Evolutionary conservation across 1,284 basidiomycete genomes (phyloP).

Genomic region (Cryptococcus sp.): DNA sequence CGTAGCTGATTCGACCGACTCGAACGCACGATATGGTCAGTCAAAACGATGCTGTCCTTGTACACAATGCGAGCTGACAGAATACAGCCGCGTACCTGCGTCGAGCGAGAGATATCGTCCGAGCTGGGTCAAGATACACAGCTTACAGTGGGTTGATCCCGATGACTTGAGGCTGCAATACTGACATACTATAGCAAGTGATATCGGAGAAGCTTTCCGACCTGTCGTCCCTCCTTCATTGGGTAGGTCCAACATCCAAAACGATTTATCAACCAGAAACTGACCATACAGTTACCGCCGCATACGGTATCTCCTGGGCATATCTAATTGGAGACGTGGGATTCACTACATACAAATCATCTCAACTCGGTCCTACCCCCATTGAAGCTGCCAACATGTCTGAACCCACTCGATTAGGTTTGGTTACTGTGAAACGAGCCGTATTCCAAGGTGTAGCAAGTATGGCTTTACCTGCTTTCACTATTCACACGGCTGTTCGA

Average conservation of each 20-base stretch:
- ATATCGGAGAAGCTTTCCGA: slow-evolving; percentile 87
- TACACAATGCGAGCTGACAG: background rate
- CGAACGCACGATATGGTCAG: slow-evolving; percentile 45
- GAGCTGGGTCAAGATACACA: slow-evolving; percentile 70
- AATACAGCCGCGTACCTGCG: slow-evolving; percentile 69
- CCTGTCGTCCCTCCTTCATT: slow-evolving; percentile 74
- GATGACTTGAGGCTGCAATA: background rate
- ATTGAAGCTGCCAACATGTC: slow-evolving; percentile 71
- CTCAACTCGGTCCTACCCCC: slow-evolving; percentile 64
- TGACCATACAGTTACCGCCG: slow-evolving; percentile 44
- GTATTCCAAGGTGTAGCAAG: slow-evolving; percentile 85
- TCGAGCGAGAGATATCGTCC: slow-evolving; percentile 68
- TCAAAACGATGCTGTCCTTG: background rate
- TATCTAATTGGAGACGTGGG: slow-evolving; percentile 71
- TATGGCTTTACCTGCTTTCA: slow-evolving; percentile 62
- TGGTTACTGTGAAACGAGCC: slow-evolving; percentile 70
- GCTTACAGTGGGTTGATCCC: slow-evolving; percentile 61
- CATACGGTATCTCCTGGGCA: slow-evolving; percentile 82
- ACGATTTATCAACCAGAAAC: background rate
- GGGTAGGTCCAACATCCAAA: slow-evolving; percentile 40
- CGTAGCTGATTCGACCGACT: slow-evolving; percentile 46
- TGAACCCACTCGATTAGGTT: slow-evolving; percentile 64
- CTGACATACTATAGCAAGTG: slow-evolving; percentile 61
- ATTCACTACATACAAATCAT: slow-evolving; percentile 87
- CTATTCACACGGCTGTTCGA: slow-evolving; percentile 76